Percentiles rank a stretch among this genome's conserved stretches.
Conservation (phyloP, 73 alveolate species). For the Paramecium caudatum region DNA sequence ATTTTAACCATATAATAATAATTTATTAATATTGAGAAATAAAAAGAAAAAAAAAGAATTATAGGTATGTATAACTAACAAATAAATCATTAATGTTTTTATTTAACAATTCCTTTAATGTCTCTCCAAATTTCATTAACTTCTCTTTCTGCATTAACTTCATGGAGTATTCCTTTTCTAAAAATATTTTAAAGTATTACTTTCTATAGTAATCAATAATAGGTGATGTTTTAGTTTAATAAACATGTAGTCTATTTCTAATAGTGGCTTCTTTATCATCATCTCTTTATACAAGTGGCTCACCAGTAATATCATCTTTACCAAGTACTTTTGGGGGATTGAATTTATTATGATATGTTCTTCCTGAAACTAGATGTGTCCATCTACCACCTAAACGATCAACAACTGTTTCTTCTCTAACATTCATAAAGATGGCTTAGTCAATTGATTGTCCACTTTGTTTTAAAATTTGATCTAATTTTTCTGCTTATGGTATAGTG, state of each 20-base stretch:
- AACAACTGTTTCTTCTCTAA: conserved; percentile 77
- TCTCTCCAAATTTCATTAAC: conserved; percentile 73
- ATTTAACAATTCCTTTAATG: conserved; percentile 19
- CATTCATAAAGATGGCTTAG: conserved; percentile 84
- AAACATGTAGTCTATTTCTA: conserved; percentile 79
- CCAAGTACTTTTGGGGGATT: conserved; percentile 89
- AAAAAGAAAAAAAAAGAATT: neutral
- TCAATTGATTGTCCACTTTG: conserved; percentile 70
- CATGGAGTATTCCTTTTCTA: conserved; percentile 59
- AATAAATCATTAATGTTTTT: conserved; percentile 21
- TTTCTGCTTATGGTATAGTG: conserved; percentile 84
- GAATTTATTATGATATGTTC: conserved; percentile 86
- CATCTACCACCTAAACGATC: conserved; percentile 90
- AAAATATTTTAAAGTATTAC: conserved; percentile 72
- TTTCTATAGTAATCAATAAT: conserved; percentile 83
- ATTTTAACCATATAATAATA: conserved; percentile 47
- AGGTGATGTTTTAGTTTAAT: conserved; percentile 83
- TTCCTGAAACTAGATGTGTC: conserved; percentile 86
- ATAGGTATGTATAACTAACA: no score
- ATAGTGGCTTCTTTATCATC: conserved; percentile 86
- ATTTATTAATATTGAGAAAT: conserved; percentile 6
- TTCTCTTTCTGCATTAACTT: conserved; percentile 70
- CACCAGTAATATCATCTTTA: conserved; percentile 88
- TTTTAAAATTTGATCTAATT: conserved; percentile 81
- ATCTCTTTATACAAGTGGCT: conserved; percentile 81